Base-by-base conservation (phyloP, 768 basidiomycete genomes). In the Sutorius australiensis region DNA sequence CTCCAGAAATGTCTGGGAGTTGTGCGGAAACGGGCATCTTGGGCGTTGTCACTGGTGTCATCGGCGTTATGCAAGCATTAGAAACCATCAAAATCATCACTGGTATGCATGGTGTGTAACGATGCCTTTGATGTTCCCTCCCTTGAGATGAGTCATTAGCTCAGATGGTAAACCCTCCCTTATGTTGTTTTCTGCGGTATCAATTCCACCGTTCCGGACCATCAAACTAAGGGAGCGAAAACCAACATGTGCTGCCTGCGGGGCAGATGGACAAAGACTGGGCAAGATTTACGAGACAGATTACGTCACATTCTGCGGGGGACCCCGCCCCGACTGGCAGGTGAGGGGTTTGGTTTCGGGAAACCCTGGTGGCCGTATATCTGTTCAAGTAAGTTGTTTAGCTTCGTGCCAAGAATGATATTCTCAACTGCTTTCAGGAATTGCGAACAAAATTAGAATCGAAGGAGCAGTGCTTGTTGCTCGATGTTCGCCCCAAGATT, bases 21-120 rank as follows among this genome's bases (percentile, higher is more conserved):
- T 99, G 97, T 59, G 92, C 88, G 61, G 94, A 97, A 65, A 76
- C 84, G 5, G 95, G 95, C 1, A 85, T 98, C 5, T 72, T 97
- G 44, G 95, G 95, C 6, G 84, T 78, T 0, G 92, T 97, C 1
- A 91, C 92, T 0, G 95, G 95, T 1, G 74, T 92, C 45, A 90
- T 98, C 39, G 95, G 95, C 5, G 87, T 83, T 57, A 69, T 95
- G 64, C 94, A 97, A 75, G 95, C 95, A 6, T 67, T 92, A 32
- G 93, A 97, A 70, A 78, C 91, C 1, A 83, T 95, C 71, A 92
- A 90, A 70, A 77, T 91, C 48, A 74, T 92, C 38, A 75, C 77
- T 1, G 89, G 84, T 5, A 64, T 86, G 32, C 81, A 85, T 60
- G 84, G 88, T 87, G 62, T 40, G 73, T 61, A 30, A 30, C 10